Evolutionary conservation across 352 stramenopile species (phyloP).

Genomic region (Pilasporangium apinafurcum): DNA sequence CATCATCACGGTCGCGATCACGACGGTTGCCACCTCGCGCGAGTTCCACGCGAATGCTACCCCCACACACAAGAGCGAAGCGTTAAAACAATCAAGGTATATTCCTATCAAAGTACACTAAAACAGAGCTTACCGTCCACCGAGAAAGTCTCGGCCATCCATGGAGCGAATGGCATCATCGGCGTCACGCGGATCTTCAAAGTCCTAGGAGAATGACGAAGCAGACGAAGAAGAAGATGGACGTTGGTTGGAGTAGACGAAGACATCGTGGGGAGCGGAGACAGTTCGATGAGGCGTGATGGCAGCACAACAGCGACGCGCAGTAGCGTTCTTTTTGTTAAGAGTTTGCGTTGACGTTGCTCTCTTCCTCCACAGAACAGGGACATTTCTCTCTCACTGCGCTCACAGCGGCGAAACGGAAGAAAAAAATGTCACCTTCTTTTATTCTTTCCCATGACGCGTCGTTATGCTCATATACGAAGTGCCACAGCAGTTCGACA

Average conservation of each 20-base stretch:
- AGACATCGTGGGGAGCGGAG: background rate
- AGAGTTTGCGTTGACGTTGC: background rate
- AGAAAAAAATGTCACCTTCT: too few relatives aligned
- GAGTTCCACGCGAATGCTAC: constrained; percentile 76
- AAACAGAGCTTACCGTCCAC: constrained; percentile 46
- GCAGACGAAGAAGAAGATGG: constrained; percentile 28
- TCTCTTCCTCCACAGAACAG: background rate
- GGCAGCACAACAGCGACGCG: constrained; percentile 10
- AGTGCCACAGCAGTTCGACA: too few relatives aligned
- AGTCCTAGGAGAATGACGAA: constrained; percentile 72
- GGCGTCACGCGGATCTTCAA: constrained; percentile 83
- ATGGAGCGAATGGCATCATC: constrained; percentile 84
- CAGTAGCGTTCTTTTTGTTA: too few relatives aligned
- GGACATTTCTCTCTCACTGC: too few relatives aligned
- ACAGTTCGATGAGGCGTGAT: constrained; percentile 26
- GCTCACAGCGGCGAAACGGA: too few relatives aligned
- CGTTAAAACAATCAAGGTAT: background rate
- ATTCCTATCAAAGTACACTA: background rate
- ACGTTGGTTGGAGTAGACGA: constrained; percentile 32
- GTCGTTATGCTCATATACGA: too few relatives aligned
- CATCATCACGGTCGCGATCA: constrained; percentile 21
- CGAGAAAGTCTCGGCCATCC: constrained; percentile 82
- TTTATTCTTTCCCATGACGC: too few relatives aligned
- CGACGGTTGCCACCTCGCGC: constrained; percentile 67
- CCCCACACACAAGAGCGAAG: background rate